Percentiles rank a stretch among this genome's conserved stretches.
Conservation (phyloP, 2,329 filamentous ascomycete species). For the Rachicladosporium sp. region DNA sequence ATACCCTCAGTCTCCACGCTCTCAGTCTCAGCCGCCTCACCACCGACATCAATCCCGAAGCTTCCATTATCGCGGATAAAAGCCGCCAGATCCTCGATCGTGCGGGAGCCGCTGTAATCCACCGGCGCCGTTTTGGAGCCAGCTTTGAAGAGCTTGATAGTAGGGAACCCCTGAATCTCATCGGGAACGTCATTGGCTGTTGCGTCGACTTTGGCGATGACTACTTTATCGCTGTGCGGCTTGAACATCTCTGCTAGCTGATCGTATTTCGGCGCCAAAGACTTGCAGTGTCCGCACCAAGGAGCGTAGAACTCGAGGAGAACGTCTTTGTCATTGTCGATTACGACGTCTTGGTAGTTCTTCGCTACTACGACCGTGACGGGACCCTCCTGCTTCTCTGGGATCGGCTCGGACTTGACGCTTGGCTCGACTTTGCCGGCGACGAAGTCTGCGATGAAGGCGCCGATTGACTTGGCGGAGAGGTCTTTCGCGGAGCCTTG, state of each 20-base stretch:
- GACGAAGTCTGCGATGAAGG: constrained; percentile 76
- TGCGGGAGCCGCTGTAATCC: constrained; percentile 78
- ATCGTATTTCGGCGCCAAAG: constrained; percentile 56
- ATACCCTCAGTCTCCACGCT: constrained; percentile 35
- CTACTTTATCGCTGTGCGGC: constrained; percentile 45
- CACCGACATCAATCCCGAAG: constrained; percentile 56
- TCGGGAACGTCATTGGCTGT: constrained; percentile 94
- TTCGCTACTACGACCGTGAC: constrained; percentile 85
- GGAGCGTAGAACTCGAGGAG: constrained; percentile 97
- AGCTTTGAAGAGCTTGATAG: constrained; percentile 95
- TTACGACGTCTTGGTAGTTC: constrained; percentile 82
- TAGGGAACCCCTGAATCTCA: constrained; percentile 94
- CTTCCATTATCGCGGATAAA: constrained; percentile 96
- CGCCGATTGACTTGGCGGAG: constrained; percentile 56
- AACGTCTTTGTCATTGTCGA: constrained; percentile 92
- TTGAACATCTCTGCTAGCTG: constrained; percentile 48
- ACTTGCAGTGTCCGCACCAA: constrained; percentile 61
- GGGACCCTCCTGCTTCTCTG: constrained; percentile 81
- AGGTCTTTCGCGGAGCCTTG: constrained; percentile 67
- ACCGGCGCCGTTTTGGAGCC: constrained; percentile 74
- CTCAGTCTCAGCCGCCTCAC: constrained; percentile 35
- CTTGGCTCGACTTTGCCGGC: constrained; percentile 84
- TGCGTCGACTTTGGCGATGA: constrained; percentile 83
- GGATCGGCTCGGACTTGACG: constrained; percentile 96
- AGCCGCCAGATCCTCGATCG: constrained; percentile 77